Percentiles rank a stretch among this genome's conserved stretches.
Conservation (phyloP, 2,329 filamentous ascomycete species). For the Penicillium aurantiogriseum region DNA sequence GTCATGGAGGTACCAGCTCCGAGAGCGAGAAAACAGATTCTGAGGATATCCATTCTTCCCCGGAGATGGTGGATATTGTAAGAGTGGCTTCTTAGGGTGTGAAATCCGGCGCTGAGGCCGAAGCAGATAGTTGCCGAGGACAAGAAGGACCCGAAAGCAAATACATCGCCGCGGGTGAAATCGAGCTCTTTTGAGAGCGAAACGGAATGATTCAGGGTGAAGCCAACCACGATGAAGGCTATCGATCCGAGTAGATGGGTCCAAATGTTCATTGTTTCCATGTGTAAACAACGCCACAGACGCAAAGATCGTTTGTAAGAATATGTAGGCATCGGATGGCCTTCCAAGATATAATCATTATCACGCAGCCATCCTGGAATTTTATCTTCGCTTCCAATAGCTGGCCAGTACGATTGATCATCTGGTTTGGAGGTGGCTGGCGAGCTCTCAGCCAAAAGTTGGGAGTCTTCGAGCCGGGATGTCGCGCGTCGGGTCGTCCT, state of each 20-base stretch:
- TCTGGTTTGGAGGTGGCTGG: not conserved
- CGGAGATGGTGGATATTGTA: conserved; percentile 31
- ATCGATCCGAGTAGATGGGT: conserved; percentile 5
- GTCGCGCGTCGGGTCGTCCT: not conserved
- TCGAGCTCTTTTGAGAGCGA: not conserved
- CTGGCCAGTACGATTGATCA: conserved; percentile 16
- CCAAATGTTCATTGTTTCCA: conserved; percentile 17
- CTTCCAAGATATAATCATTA: conserved; percentile 24
- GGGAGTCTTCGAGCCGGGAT: not conserved
- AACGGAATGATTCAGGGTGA: not conserved
- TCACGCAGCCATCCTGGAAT: conserved; percentile 29
- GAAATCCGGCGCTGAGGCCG: conserved; percentile 19
- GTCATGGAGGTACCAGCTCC: conserved; percentile 22
- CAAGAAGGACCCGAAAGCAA: conserved; percentile 9
- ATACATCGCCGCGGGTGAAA: conserved; percentile 4
- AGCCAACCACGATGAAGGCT: not conserved
- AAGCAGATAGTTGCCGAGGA: conserved; percentile 9
- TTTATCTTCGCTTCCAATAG: conserved; percentile 22
- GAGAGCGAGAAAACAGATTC: conserved; percentile 25
- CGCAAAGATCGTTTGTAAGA: conserved; percentile 24
- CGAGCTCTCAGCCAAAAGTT: not conserved
- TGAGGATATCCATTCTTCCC: conserved; percentile 31
- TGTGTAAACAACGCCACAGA: conserved; percentile 16
- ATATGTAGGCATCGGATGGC: conserved; percentile 29
- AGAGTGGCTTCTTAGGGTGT: conserved; percentile 32